Base-by-base conservation (phyloP, 805 yeast genomes). In the Metschnikowia santaceciliae region DNA sequence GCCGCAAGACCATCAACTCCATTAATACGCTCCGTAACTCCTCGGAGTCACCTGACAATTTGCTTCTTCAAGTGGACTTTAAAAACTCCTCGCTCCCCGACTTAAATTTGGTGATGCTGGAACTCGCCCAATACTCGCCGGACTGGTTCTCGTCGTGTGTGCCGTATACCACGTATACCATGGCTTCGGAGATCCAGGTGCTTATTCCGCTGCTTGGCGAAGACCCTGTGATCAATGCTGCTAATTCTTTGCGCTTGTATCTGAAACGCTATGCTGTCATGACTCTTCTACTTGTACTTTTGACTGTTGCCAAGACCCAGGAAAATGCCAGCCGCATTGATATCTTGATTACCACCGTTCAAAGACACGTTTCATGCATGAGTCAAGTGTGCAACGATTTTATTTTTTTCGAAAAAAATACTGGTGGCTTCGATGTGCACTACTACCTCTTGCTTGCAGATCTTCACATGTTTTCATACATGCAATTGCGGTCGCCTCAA, bases 1-100 rank as follows among this genome's bases (percentile, higher is more conserved):
- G 69, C 46, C 58, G 58, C 46, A 68, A 66, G 53, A 70, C 75
- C 15, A 52, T 72, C 45, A 67, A 68, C 22, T 58, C 68, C 26
- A 72, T 73, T 55, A 54, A 47, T 44, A 44, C 47, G 13, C 39
- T 44, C 11, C 47, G 47, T 33, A 34, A 44, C 33, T 30, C 37
- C 5, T 44, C 53, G 38, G 39, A 61, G 34, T 54, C 53, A 20
- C 32, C 40, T 19, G 48, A 39, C 7, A 30, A 35, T 6, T 51
- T 41, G 32, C n/a, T 22, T 32, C 39, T 39, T 14, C 56, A 37
- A 23, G 46, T 32, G 41, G 53, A 51, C 39, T 14, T 23, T 30
- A 20, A 38, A 15, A 42, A 42, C 33, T 22, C 37, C 23, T 32
- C 35, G 36, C 50, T 43, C 20, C 48, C 55, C 8, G 49, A 36